Percentiles rank a stretch among this genome's conserved stretches.
Conservation (phyloP, 176 grass and related monocot genomes). For the Hordeum vulgare region DNA sequence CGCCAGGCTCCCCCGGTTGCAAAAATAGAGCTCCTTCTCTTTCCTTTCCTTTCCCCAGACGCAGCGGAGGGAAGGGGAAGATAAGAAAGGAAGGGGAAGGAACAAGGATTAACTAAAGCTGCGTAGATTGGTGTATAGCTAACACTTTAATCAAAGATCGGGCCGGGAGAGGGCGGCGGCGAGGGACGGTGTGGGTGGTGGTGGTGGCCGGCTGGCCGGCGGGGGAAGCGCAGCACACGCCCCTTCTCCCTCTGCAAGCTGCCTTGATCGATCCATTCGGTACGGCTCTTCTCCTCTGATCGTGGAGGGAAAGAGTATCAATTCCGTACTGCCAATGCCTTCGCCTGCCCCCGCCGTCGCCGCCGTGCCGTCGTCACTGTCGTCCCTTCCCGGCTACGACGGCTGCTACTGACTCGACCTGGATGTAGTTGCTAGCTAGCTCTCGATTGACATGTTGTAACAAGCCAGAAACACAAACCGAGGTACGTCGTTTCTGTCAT, state of each 20-base stretch:
- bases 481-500: constrained; percentile 14
- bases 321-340: constrained; percentile 33
- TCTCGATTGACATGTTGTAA: constrained; percentile 26
- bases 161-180: neutral
- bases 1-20: neutral
- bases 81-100: constrained; percentile 26
- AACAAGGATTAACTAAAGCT: neutral
- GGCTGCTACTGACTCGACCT: constrained; percentile 5
- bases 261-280: neutral
- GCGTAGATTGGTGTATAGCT: neutral
- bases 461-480: neutral
- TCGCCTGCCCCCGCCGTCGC: neutral
- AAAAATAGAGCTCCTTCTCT: constrained; percentile 51
- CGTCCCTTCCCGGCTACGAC: neutral
- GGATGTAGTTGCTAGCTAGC: constrained; percentile 32
- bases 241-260: neutral
- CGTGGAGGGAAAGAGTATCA: neutral
- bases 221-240: neutral
- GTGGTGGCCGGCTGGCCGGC: neutral
- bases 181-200: neutral
- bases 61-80: constrained; percentile 29
- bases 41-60: constrained; percentile 47
- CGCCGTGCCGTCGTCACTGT: neutral
- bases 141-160: neutral
- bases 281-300: neutral